Percentiles rank a stretch among this genome's conserved stretches.
phyloP scores from a whole-genome alignment of 805 yeast genomes.

The Blastobotrys americana region DNA sequence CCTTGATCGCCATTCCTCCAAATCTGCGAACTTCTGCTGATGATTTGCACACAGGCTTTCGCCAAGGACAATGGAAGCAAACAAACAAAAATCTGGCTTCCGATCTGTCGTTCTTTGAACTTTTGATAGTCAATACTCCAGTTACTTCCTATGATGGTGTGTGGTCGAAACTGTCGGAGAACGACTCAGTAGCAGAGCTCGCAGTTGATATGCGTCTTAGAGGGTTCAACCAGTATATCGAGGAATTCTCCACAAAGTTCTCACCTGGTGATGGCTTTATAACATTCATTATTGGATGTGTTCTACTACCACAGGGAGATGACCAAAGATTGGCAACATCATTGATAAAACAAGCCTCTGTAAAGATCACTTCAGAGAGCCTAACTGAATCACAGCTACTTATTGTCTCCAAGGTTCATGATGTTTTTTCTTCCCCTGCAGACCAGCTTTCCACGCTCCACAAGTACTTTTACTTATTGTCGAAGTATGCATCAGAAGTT shows the following conservation, averaged over 20 bases:
- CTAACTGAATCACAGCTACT: neutral
- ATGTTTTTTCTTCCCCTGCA: neutral
- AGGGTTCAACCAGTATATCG: neutral
- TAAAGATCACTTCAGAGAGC: neutral
- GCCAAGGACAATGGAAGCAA: neutral
- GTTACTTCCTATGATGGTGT: neutral
- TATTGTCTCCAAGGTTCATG: neutral
- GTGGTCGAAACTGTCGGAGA: neutral
- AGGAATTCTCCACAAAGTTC: neutral
- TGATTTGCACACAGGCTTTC: neutral
- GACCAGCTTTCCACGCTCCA: neutral
- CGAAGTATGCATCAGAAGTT: neutral
- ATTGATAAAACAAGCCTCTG: neutral
- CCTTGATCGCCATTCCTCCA: neutral
- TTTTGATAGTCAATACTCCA: neutral
- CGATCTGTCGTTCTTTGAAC: neutral
- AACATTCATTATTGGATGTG: slow-evolving; percentile 1
- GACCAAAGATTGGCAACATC: neutral
- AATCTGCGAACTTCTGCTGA: neutral
- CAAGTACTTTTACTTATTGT: neutral
- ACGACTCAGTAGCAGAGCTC: neutral
- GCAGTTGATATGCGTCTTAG: neutral
- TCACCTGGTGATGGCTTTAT: neutral
- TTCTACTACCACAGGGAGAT: neutral
- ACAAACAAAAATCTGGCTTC: neutral